phyloP scores from a whole-genome alignment of 805 yeast genomes.

The Candida coleopterorum region DNA sequence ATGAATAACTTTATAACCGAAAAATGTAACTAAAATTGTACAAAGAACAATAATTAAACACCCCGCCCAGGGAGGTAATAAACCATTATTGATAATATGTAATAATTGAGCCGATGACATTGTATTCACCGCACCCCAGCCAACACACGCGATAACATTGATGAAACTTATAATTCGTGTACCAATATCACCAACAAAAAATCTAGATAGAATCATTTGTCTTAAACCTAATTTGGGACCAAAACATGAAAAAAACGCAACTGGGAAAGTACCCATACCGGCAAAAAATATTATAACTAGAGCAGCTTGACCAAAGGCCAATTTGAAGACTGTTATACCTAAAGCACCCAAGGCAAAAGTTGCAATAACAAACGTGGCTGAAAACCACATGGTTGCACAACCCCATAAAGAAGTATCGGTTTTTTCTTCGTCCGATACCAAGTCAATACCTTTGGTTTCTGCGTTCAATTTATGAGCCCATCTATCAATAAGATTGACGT shows the following conservation, averaged over 20 bases:
- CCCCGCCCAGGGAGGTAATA: constrained; percentile 88
- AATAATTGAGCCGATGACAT: constrained; percentile 84
- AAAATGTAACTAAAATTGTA: constrained; percentile 70
- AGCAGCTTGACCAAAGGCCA: constrained; percentile 71
- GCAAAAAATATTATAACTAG: constrained; percentile 69
- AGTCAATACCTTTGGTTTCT: constrained; percentile 69
- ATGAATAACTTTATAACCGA: constrained; percentile 83
- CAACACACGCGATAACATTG: constrained; percentile 82
- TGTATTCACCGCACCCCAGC: constrained; percentile 94
- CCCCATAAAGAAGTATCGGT: constrained; percentile 58
- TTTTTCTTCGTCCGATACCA: constrained; percentile 75
- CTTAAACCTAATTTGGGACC: constrained; percentile 85
- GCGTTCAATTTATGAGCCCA: constrained; percentile 35
- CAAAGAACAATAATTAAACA: constrained; percentile 64
- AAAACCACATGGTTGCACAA: constrained; percentile 86
- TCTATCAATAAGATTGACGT: constrained; percentile 20
- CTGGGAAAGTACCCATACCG: constrained; percentile 68
- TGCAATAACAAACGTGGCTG: constrained; percentile 85
- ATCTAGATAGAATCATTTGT: constrained; percentile 80
- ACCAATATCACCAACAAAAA: constrained; percentile 67
- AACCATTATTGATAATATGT: constrained; percentile 63
- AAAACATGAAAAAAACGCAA: constrained; percentile 76
- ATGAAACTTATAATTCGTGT: constrained; percentile 74
- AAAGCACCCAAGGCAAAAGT: constrained; percentile 72
- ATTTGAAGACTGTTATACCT: constrained; percentile 53